A percentile compares a stretch with the other conserved stretches of the same genome.
Conservation (phyloP, 768 basidiomycete species). For the Phaffia australis region DNA sequence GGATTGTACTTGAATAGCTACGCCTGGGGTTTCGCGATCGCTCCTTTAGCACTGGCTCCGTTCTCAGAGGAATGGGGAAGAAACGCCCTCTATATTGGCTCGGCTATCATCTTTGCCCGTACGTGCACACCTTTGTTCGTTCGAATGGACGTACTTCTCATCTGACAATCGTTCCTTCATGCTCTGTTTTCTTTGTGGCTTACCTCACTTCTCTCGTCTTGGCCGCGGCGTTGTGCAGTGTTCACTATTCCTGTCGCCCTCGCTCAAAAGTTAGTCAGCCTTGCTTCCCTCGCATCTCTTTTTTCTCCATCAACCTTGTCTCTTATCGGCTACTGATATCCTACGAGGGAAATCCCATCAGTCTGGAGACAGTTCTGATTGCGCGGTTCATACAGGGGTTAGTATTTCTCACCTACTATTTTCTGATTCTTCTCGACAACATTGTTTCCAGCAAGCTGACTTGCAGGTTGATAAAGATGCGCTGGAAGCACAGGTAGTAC, state of each 20-base stretch:
- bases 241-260: conserved; percentile 30
- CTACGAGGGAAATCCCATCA: conserved; percentile 9
- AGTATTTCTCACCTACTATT: too few species aligned
- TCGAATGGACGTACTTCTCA: neutral
- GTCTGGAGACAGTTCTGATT: conserved; percentile 37
- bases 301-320: too few species aligned
- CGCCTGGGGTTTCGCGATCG: conserved; percentile 30
- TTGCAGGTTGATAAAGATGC: neutral
- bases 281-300: too few species aligned
- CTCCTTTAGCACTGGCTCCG: conserved; percentile 35
- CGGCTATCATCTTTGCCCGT: conserved; percentile 29
- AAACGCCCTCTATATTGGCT: conserved; percentile 33
- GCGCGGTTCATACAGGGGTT: conserved; percentile 36
- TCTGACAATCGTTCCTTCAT: too few species aligned
- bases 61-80: conserved; percentile 35
- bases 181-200: neutral
- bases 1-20: neutral
- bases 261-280: conserved; percentile 24
- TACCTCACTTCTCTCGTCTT: conserved; percentile 15
- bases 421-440: too few species aligned
- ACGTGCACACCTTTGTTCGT: neutral
- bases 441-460: too few species aligned
- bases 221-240: conserved; percentile 5
- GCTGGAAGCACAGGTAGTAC: conserved; percentile 38
- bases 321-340: too few species aligned